A percentile compares a stretch with the other conserved stretches of the same genome.
These are phyloP conservation scores for Tillandsia leiboldiana DNA, from an alignment of 176 grass and related monocot species.

Conservation along the genomic window DNA sequence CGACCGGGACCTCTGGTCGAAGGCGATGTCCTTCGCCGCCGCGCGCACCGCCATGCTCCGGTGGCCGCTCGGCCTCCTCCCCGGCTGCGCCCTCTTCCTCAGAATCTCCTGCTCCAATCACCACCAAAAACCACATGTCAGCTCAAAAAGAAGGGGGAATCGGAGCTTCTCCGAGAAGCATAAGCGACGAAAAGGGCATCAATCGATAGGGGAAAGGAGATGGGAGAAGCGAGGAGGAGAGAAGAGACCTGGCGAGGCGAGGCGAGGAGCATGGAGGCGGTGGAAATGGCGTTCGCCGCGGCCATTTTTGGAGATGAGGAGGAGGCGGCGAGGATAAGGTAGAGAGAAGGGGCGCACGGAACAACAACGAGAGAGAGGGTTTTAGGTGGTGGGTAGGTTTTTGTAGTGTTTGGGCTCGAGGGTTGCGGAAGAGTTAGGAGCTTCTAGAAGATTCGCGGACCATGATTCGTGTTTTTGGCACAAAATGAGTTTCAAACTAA, in stretches of 20 bases:
- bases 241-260: slow-evolving; percentile 35
- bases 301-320: slow-evolving; percentile 15
- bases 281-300: slow-evolving; percentile 55
- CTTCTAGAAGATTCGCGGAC: slow-evolving; percentile 29
- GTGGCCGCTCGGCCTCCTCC: not conserved
- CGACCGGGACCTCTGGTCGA: slow-evolving; percentile 59
- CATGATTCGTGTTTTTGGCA: not conserved
- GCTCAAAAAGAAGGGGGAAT: not conserved
- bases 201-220: not conserved
- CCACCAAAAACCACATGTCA: not conserved
- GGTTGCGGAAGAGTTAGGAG: slow-evolving; percentile 10
- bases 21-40: slow-evolving; percentile 79
- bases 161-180: not conserved
- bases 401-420: not conserved
- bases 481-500: too few species aligned
- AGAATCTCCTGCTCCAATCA: slow-evolving; percentile 6
- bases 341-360: not conserved
- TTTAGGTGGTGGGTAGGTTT: not conserved
- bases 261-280: slow-evolving; percentile 35
- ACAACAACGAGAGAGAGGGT: not conserved
- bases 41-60: slow-evolving; percentile 35
- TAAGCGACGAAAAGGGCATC: not conserved
- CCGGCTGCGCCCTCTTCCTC: slow-evolving; percentile 4
- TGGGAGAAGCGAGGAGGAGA: not conserved
- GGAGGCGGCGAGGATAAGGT: slow-evolving; percentile 1